These are phyloP conservation scores for Viridothelium virens DNA, from an alignment of 495 filamentous ascomycete genomes.

Conservation along the genomic window DNA sequence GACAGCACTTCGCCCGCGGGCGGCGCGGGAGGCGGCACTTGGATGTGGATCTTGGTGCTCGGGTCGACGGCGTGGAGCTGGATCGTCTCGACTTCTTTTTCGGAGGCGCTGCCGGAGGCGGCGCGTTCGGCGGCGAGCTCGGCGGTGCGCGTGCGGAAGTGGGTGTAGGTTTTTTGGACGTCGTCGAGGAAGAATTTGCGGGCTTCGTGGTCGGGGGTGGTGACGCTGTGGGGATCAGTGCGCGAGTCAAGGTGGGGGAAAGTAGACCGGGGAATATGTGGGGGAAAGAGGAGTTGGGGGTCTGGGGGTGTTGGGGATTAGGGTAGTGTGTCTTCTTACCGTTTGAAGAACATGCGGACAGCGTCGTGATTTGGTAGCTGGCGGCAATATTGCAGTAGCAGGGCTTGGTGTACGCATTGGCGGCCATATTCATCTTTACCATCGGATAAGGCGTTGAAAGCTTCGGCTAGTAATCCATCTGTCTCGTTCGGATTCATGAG, in stretches of 20 bases:
- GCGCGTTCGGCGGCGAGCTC: constrained; percentile 66
- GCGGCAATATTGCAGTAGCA: constrained; percentile 90
- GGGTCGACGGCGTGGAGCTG: constrained; percentile 95
- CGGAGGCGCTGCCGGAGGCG: constrained; percentile 50
- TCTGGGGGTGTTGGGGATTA: too few relatives aligned
- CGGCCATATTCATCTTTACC: constrained; percentile 67
- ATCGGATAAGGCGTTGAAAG: constrained; percentile 76
- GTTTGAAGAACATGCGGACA: constrained; percentile 87
- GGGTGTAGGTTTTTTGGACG: constrained; percentile 74
- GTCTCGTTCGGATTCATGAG: constrained; percentile 83
- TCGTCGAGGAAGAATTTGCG: constrained; percentile 85
- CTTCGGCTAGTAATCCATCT: constrained; percentile 81
- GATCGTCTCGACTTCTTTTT: constrained; percentile 82
- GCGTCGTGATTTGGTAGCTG: constrained; percentile 82
- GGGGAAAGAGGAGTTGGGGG: not conserved
- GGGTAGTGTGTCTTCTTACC: too few relatives aligned
- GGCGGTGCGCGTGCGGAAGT: constrained; percentile 68
- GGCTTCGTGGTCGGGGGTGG: constrained; percentile 87
- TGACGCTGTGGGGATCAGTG: constrained; percentile 72
- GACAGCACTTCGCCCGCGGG: constrained; percentile 54
- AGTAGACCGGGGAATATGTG: not conserved
- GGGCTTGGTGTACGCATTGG: constrained; percentile 87
- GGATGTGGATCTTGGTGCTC: constrained; percentile 85
- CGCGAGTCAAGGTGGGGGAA: not conserved
- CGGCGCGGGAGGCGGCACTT: constrained; percentile 50